Evolutionary conservation across 495 filamentous ascomycete genomes (phyloP), one percentile per base, ranked within the genome.

Genomic region (Letharia columbiana): DNA sequence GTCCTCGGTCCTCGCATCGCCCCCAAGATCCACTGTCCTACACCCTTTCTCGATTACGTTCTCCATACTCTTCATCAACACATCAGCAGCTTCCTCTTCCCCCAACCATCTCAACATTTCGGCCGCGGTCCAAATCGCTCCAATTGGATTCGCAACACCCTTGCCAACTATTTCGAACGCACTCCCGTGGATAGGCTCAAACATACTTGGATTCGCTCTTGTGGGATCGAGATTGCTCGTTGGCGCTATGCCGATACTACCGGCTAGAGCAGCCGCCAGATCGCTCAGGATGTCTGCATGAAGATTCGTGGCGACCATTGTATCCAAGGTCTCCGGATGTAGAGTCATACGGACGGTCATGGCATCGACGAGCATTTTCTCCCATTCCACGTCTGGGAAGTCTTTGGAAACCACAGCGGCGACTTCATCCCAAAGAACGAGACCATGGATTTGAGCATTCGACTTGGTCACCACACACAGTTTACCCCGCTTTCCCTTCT

Each of bases 131-230:
- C 86, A 89, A 73, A 90, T 86, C 0, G 86, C 87, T 11, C 81
- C 87, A 0, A 91, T 81, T 0, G 88, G 87, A 72, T 91, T 91
- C 15, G 88, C 88, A 47, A 89, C 77, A 0, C 87, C 87, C 73
- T 86, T 86, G 0, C 88, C 87, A 3, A 86, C 84, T 63, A 91
- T 89, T 69, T 90, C 88, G 18, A 87, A 87, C 1, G 86, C 86
- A n/a, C 80, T 83, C 11, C 86, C 85, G 67, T 88, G 86, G 57
- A 88, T 87, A 0, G 85, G 85, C 79, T 87, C 85, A 67, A 89
- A 89, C 81, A 89, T 86, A 58, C 79, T 83, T 3, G 86, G 86
- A 64, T 81, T 77, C 71, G 80, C 63, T 40, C 85, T 75, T 10
- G 83, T 87, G 4, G 86, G 84, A 70, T 88, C 86, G 10, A 89